Evolutionary conservation across 2,329 filamentous ascomycete species (phyloP).

Genomic region (Ophiostoma angusticollis): DNA sequence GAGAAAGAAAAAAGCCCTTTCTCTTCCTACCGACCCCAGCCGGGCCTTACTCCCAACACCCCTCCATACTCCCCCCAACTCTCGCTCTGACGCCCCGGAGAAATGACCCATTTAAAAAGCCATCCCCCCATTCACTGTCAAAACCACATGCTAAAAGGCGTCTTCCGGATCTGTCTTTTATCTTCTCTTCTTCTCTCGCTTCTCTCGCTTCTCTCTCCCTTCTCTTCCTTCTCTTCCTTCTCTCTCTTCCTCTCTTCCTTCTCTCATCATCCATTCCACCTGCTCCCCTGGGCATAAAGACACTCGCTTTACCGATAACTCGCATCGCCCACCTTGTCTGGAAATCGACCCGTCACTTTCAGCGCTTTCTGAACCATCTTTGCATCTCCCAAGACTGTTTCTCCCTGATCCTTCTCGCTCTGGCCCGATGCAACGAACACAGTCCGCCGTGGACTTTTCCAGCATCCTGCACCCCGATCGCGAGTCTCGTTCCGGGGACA

Average conservation of each 20-base stretch:
- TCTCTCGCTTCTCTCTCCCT: not conserved
- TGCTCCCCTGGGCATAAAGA: too few relatives aligned
- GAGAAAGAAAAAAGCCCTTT: conserved; percentile 6
- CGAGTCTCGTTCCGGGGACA: conserved; percentile 7
- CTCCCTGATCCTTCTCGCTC: conserved; percentile 1
- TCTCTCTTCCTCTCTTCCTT: not conserved
- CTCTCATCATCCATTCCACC: not conserved
- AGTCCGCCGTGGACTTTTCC: conserved; percentile 61
- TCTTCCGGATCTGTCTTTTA: conserved; percentile 2
- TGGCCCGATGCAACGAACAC: conserved; percentile 61
- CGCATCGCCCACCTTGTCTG: too few relatives aligned
- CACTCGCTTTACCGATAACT: too few relatives aligned
- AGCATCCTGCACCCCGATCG: conserved; percentile 55
- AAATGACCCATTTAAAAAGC: conserved; percentile 15
- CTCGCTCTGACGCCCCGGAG: too few relatives aligned
- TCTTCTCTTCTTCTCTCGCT: conserved; percentile 1
- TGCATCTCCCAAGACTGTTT: not conserved
- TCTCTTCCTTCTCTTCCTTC: not conserved
- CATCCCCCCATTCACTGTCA: conserved; percentile 9
- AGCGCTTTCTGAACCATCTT: not conserved
- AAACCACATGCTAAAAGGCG: conserved; percentile 3
- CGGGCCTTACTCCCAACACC: conserved; percentile 1
- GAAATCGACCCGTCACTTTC: not conserved
- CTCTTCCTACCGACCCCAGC: conserved; percentile 13
- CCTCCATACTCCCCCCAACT: not conserved